A percentile compares a stretch with the other conserved stretches of the same genome.
phyloP scores from a whole-genome alignment of 345 rosid species.

The Moricandia moricandioides region DNA sequence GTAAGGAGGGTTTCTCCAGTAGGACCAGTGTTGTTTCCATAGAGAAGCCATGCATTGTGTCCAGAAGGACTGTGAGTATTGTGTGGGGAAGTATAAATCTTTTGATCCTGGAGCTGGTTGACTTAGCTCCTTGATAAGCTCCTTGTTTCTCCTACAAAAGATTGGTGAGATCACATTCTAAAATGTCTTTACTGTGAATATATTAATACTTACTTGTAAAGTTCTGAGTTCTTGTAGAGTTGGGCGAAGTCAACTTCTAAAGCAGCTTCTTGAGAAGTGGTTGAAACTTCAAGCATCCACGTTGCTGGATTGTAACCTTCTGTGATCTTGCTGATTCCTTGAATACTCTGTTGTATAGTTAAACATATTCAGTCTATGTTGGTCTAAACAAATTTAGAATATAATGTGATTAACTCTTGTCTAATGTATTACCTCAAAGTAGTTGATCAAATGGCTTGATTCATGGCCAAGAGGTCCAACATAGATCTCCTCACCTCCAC shows the following conservation, averaged over 20 bases:
- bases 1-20: conserved; percentile 76
- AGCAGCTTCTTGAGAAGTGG: conserved; percentile 55
- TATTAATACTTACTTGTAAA: conserved; percentile 45
- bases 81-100: conserved; percentile 54
- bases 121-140: conserved; percentile 51
- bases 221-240: conserved; percentile 56
- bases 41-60: conserved; percentile 62
- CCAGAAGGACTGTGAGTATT: conserved; percentile 53
- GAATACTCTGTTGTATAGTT: conserved; percentile 42
- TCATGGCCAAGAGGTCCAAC: conserved; percentile 74
- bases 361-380: conserved; percentile 3
- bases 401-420: neutral
- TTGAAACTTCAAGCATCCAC: conserved; percentile 80
- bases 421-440: conserved; percentile 59
- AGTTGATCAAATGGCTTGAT: conserved; percentile 56
- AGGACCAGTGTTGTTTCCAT: conserved; percentile 73
- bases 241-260: conserved; percentile 60
- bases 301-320: conserved; percentile 86
- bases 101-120: conserved; percentile 53
- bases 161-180: conserved; percentile 1
- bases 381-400: neutral
- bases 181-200: neutral
- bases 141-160: conserved; percentile 64
- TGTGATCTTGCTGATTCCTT: conserved; percentile 57
- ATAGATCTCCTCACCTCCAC: conserved; percentile 82